Base-by-base conservation (phyloP, 257 asterid species). In the Lantana camara region DNA sequence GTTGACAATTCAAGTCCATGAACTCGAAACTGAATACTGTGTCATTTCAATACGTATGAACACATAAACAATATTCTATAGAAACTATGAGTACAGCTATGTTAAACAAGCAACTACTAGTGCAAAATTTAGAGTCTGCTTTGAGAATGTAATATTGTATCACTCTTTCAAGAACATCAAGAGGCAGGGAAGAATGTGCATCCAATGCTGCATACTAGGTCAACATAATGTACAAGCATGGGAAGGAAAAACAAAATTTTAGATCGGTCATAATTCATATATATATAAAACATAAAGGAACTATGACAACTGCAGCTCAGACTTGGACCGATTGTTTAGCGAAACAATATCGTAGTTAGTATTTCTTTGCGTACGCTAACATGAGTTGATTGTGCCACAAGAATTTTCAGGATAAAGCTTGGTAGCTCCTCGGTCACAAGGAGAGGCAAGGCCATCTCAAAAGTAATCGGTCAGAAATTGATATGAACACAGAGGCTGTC, bases 381-480 rank as follows among this genome's bases (percentile, higher is more conserved):
- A 22, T 29, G 17, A 21, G 15, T n/a, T 54, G 60, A 14, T 54
- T 5, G 16, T 11, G 48, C 15, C 32, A 57, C 35, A 8, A 34
- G 12, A 27, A 2, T 27, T 27, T 27, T 27, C 5, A 2, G 32
- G 32, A 5, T 27, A 58, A 37, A 11, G 32, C 7, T 16, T 50
- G 55, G 37, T 23, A 17, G 37, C 32, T 27, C 48, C 35, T 12
- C 60, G 38, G 61, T 50, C 68, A 56, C 65, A 42, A 57, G 50
- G 58, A 32, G 46, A 41, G 56, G 66, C 54, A 40, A 59, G 48
- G 74, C 27, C 45, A 15, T 40, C 56, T 14, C n/a, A 20, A n/a
- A 27, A 50, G 3, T 15, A 34, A 34, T 19, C 4, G 14, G 19
- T 38, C 24, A 40, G 8, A 60, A 60, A 23, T 22, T 41, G 16